A percentile compares a stretch with the other conserved stretches of the same genome.
These are phyloP conservation scores for Chamaenerion angustifolium DNA, from an alignment of 345 rosid species.

Conservation along the genomic window DNA sequence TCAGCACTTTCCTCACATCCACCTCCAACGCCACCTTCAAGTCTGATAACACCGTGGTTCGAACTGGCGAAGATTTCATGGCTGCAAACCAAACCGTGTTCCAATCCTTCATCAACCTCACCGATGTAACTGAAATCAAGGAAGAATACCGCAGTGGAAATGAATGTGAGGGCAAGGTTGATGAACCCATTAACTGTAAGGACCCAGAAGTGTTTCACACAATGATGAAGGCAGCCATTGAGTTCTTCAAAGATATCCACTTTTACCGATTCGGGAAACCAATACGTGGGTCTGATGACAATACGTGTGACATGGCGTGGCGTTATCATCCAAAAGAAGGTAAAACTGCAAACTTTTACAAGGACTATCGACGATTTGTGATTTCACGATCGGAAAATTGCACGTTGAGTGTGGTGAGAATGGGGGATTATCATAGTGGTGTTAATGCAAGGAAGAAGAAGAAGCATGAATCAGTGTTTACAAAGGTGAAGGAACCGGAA, in stretches of 20 bases:
- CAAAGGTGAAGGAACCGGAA: constrained; percentile 29
- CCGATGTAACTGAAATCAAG: constrained; percentile 30
- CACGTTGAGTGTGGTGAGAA: constrained; percentile 33
- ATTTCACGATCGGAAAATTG: constrained; percentile 53
- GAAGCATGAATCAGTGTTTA: constrained; percentile 63
- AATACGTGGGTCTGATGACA: constrained; percentile 32
- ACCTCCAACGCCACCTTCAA: constrained; percentile 64
- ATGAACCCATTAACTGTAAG: constrained; percentile 54
- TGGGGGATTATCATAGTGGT: constrained; percentile 89
- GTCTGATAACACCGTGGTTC: constrained; percentile 56
- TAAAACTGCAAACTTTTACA: constrained; percentile 66
- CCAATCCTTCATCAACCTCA: constrained; percentile 40
- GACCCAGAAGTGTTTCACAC: constrained; percentile 78
- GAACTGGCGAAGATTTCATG: constrained; percentile 90
- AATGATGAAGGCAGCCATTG: constrained; percentile 73
- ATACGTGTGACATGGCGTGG: constrained; percentile 87
- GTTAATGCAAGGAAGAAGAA: constrained; percentile 83
- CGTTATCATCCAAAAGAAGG: constrained; percentile 93
- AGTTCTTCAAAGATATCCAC: constrained; percentile 69
- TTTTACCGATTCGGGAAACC: constrained; percentile 86
- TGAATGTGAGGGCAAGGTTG: constrained; percentile 27
- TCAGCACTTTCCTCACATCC: constrained; percentile 69
- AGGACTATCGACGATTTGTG: constrained; percentile 76
- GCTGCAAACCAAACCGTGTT: constrained; percentile 53
- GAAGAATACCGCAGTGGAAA: constrained; percentile 7